Evolutionary conservation across 1,284 basidiomycete genomes (phyloP).

Genomic region (Trametes versicolor): DNA sequence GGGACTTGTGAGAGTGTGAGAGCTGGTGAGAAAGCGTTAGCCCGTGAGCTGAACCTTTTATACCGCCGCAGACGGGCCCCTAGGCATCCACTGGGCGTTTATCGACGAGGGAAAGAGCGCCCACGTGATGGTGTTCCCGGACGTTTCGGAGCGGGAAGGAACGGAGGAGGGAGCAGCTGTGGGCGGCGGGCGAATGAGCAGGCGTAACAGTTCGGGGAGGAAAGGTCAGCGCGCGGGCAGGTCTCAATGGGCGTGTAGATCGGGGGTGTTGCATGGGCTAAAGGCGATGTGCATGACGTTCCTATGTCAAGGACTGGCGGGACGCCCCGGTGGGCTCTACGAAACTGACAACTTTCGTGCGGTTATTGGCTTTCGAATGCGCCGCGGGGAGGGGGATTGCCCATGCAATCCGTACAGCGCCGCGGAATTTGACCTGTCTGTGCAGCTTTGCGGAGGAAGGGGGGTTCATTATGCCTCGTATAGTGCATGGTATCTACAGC

Average conservation of each 20-base stretch:
- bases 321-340: background rate
- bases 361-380: background rate
- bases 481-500: background rate
- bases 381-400: background rate
- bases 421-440: background rate
- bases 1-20: slow-evolving; percentile 23
- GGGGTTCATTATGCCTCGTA: background rate
- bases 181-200: background rate
- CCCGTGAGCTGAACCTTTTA: slow-evolving; percentile 24
- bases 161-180: slow-evolving; percentile 11
- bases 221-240: background rate
- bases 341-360: background rate
- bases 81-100: slow-evolving; percentile 18
- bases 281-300: background rate
- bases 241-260: background rate
- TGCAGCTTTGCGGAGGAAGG: background rate
- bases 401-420: background rate
- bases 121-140: slow-evolving; percentile 26
- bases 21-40: slow-evolving; percentile 9
- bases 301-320: background rate
- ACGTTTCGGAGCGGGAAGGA: slow-evolving; percentile 19
- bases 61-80: slow-evolving; percentile 23
- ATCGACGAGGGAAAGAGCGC: slow-evolving; percentile 11
- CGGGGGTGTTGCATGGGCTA: background rate
- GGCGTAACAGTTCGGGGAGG: slow-evolving; percentile 3